These are phyloP conservation scores for Bonnemaisonia californica DNA, from an alignment of 31 red algal genomes.

Conservation along the genomic window DNA sequence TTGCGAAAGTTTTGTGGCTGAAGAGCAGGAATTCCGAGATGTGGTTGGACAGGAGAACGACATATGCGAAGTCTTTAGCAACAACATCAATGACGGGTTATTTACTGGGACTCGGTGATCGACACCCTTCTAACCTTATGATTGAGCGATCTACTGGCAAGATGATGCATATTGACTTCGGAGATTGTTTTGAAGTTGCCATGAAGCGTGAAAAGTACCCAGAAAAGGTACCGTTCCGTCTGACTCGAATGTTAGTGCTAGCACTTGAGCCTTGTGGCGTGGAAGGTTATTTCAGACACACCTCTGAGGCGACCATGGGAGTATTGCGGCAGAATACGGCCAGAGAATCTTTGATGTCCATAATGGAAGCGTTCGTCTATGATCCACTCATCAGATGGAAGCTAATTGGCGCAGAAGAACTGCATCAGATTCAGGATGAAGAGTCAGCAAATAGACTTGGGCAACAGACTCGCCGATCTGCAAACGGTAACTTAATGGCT, in stretches of 20 bases:
- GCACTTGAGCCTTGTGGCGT: constrained; percentile 93
- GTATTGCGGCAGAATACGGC: constrained; percentile 76
- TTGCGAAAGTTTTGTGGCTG: constrained; percentile 94
- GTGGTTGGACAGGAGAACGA: constrained; percentile 96
- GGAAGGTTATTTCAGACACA: constrained; percentile 89
- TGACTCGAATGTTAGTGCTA: constrained; percentile 96
- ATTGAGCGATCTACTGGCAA: constrained; percentile 86
- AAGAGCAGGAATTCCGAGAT: constrained; percentile 95
- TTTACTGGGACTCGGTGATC: constrained; percentile 94
- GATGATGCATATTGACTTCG: constrained; percentile 97
- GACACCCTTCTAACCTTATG: constrained; percentile 96
- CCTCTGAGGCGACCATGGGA: constrained; percentile 79
- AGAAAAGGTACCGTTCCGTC: constrained; percentile 92
- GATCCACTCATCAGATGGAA: constrained; percentile 93
- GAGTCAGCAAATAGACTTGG: neutral
- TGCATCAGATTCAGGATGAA: constrained; percentile 17
- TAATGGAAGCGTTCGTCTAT: constrained; percentile 98
- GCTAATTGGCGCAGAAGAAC: constrained; percentile 67
- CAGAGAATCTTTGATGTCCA: constrained; percentile 77
- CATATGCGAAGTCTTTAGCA: constrained; percentile 87
- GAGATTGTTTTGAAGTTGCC: constrained; percentile 98
- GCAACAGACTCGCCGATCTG: neutral
- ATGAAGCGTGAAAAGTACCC: constrained; percentile 96
- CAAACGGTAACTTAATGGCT: neutral
- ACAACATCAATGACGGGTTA: constrained; percentile 98